Evolutionary conservation across 805 yeast species (phyloP), one percentile per base, ranked within the genome.

Genomic region (Kuraishia piskuri): DNA sequence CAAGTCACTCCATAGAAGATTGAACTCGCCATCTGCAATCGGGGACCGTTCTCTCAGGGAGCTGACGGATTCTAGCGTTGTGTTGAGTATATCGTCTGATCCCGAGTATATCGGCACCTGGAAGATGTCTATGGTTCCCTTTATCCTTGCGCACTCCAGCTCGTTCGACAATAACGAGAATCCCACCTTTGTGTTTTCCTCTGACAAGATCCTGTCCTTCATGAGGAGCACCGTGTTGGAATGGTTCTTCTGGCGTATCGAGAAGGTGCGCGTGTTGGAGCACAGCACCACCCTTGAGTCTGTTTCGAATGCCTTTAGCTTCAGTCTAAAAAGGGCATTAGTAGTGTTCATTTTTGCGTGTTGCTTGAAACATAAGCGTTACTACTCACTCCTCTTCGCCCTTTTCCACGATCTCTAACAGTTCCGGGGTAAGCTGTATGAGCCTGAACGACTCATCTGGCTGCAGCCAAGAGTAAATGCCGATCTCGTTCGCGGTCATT

Each of bases 181-280:
- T 53, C 74, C 68, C 66, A 73, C 53, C 22, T 67, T 14, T 65
- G 71, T 52, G 17, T 57, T 36, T 22, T 53, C 58, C 50, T 22
- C 56, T 9, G 66, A 56, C 48, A 68, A 60, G 58, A 50, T 6
- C 24, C 48, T 36, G 5, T 61, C 65, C 12, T 65, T 65, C 63
- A 80, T 63, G 22, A 90, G 56, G 58, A 90, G 64, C n/a, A 88
- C 83, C 3, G 92, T 79, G 65, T 92, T 90, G 7, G 97, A 87
- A 66, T 92, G 97, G 63, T 89, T 88, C 72, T 87, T 84, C 61
- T 86, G 91, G 52, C 89, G 75, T 19, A 90, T 60, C 48, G 74
- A 72, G 79, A 80, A 90, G 0, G 96, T 86, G 51, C 73, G 66
- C 25, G 68, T 58, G 2, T 68, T 59, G 0, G 92, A 79, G 55